Evolutionary conservation across 2,329 filamentous ascomycete species (phyloP), one percentile per base, ranked within the genome.

Genomic region (Mariannaea elegans): DNA sequence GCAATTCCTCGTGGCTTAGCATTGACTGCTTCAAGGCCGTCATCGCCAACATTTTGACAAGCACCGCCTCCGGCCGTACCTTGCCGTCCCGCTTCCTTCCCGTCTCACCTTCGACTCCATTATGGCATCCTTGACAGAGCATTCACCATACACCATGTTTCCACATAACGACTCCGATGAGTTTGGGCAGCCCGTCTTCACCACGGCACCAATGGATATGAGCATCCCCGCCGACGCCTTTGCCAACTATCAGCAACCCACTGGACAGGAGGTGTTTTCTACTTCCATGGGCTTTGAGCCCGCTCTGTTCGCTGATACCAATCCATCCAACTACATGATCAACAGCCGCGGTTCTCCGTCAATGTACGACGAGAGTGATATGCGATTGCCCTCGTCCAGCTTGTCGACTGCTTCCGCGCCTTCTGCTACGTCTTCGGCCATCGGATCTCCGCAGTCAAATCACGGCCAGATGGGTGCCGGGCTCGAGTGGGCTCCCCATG

Each of bases 401-500:
- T 81, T 84, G 62, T 92, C 83, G 61, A 87, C 83, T 60, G 82
- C 81, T 21, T 90, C 86, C 59, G 88, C 76, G 56, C 85, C 80
- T 51, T 91, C 89, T 50, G 86, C 86, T 4, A 81, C 88, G 7
- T 90, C 88, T 1, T 91, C 89, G 8, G 86, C 85, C 53, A 84
- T 88, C 62, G 87, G 87, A 56, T 91, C 89, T 19, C 89, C 89
- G 23, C 85, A 87, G 68, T 88, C 87, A 2, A 83, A 84, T 63
- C 82, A 85, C 69, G 82, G 83, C 56, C 84, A 85, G 65, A 76
- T 84, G 64, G 84, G 84, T 61, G 79, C 80, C 68, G 81, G 86
- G 49, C 80, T 87, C 44, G 85, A 87, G 60, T 91, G 87, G 86
- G 75, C 81, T 65, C 75, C 80, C 18, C 70, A 73, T 50, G 83